Percentiles rank a stretch among this genome's conserved stretches.
Evolutionary conservation across 345 rosid species (phyloP).

Genomic region (Heritiera littoralis): DNA sequence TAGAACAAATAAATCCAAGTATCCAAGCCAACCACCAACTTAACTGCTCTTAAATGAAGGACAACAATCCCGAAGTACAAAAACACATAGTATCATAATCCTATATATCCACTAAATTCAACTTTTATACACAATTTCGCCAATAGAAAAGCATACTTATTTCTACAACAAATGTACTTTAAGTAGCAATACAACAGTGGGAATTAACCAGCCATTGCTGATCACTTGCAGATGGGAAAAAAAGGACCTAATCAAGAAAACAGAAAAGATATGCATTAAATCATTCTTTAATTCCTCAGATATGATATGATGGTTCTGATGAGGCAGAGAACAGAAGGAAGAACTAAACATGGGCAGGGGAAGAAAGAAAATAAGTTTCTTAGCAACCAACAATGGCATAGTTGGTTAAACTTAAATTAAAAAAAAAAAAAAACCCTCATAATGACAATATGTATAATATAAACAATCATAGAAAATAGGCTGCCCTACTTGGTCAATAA

Average conservation of each 20-base stretch:
- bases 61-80: not conserved
- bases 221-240: not conserved
- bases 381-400: constrained; percentile 34
- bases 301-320: not conserved
- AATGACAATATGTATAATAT: constrained; percentile 38
- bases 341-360: constrained; percentile 20
- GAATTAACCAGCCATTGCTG: not conserved
- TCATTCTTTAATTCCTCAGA: not conserved
- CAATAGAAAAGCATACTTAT: not conserved
- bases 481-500: constrained; percentile 52
- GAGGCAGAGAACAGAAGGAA: not conserved
- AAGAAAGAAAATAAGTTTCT: constrained; percentile 27
- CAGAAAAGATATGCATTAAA: not conserved
- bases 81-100: not conserved
- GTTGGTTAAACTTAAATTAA: constrained; percentile 40
- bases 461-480: constrained; percentile 49
- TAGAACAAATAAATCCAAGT: not conserved
- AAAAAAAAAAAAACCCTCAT: constrained; percentile 26
- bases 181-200: not conserved
- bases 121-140: not conserved
- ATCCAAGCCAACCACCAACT: not conserved
- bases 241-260: not conserved
- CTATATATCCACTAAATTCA: not conserved
- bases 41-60: not conserved
- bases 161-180: not conserved